Evolutionary conservation across 2,329 filamentous ascomycete genomes (phyloP), one percentile per base, ranked within the genome.

Genomic region (Pseudocercospora pini-densiflorae): DNA sequence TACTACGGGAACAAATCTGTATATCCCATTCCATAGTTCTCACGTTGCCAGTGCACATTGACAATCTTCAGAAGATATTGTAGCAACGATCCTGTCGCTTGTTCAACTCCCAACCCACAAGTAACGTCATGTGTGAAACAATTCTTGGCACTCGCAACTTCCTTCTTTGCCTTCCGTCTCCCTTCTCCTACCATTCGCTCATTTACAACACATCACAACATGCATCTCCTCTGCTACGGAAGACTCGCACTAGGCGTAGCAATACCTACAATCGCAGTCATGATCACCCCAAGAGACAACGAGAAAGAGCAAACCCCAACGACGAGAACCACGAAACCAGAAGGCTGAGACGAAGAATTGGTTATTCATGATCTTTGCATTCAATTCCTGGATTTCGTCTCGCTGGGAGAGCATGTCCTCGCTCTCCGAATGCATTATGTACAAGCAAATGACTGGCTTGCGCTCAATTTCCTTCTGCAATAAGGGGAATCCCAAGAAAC

Each of bases 221-320:
- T 68, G 68, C 68, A 70, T 59, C 54, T 70, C 40, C 36, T 67
- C 9, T 71, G 69, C 63, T 67, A 62, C 54, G 59, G 65, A 49
- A 60, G 68, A 8, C 59, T 71, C 1, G 63, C 68, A 14, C 58
- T 68, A 4, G 68, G 66, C 7, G 19, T 71, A 12, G 60, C 61
- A 9, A 71, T 71, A 2, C 70, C 70, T 4, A 53, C 54, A 8
- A 59, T 62, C 14, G 70, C 68, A 14, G 19, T 70, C n/a, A 67
- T 65, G 43, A n/a, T 71, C 16, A 67, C 68, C 1, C 62, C 68
- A 5, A 70, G 63, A 59, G 55, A 70, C 19, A 8, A 29, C 12
- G 29, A 53, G 27, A n/a, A 6, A 27, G 43, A 51, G 5, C 27
- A 3, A 6, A 33, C 10, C 3, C 9, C 43, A 12, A 27, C 23